phyloP scores from a whole-genome alignment of 371 early-diverging fungal genomes.

The Modicella reniformis region DNA sequence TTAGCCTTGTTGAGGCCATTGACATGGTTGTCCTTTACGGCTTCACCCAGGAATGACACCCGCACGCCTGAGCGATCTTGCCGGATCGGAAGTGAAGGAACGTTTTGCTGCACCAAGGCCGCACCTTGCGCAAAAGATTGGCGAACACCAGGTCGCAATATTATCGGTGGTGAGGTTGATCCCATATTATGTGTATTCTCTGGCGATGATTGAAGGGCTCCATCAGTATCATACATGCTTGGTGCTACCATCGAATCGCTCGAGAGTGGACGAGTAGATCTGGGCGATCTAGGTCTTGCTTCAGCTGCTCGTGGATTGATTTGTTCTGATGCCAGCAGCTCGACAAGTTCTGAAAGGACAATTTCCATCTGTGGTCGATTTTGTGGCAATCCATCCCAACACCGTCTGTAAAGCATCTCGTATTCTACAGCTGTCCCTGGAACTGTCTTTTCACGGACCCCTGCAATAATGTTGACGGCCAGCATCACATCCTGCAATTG shows the following conservation, averaged over 20 bases:
- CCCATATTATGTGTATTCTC: slow-evolving; percentile 33
- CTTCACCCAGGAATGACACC: slow-evolving; percentile 40
- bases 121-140: slow-evolving; percentile 47
- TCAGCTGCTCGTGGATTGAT: slow-evolving; percentile 45
- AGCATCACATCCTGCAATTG: slow-evolving; percentile 54
- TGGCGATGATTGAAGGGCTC: slow-evolving; percentile 22
- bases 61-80: slow-evolving; percentile 40
- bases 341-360: slow-evolving; percentile 49
- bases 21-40: slow-evolving; percentile 10
- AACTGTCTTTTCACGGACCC: slow-evolving; percentile 52
- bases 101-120: slow-evolving; percentile 20
- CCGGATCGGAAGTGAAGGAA: slow-evolving; percentile 41
- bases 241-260: slow-evolving; percentile 53
- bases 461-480: slow-evolving; percentile 52
- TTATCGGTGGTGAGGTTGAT: slow-evolving; percentile 23
- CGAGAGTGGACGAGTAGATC: slow-evolving; percentile 42
- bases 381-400: slow-evolving; percentile 55
- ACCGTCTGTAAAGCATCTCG: slow-evolving; percentile 52
- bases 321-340: slow-evolving; percentile 46
- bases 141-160: slow-evolving; percentile 27
- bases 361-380: slow-evolving; percentile 51
- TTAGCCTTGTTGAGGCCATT: slow-evolving; percentile 23
- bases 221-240: slow-evolving; percentile 40
- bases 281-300: slow-evolving; percentile 36
- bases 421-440: slow-evolving; percentile 55